phyloP scores from a whole-genome alignment of 2,329 filamentous ascomycete species.

The Colletotrichum sp. region DNA sequence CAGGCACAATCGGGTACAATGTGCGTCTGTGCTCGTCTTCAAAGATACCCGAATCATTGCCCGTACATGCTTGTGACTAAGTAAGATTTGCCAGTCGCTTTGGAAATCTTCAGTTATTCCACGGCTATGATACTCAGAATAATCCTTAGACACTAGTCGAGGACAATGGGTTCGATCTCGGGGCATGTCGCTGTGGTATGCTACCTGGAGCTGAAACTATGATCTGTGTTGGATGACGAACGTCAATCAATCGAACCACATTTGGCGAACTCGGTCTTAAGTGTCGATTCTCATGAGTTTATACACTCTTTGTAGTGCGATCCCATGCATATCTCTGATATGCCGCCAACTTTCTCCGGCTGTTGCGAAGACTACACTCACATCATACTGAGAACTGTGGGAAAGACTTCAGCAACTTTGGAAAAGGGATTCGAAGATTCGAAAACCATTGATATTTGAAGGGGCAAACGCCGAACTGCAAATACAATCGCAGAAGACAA shows the following conservation, averaged over 20 bases:
- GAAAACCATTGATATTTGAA: background rate
- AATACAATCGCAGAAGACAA: background rate
- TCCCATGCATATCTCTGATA: background rate
- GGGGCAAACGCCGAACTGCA: background rate
- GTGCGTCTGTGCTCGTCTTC: accelerated
- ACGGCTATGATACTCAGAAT: background rate
- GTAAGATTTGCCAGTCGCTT: background rate
- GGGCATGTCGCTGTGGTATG: background rate
- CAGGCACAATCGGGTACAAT: background rate
- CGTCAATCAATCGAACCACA: background rate
- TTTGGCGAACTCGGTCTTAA: background rate
- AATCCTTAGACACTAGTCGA: background rate
- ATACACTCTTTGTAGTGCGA: background rate
- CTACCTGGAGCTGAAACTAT: accelerated
- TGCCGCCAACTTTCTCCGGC: background rate
- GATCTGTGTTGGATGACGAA: background rate
- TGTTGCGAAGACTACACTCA: accelerated
- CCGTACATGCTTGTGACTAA: background rate
- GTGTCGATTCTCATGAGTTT: background rate
- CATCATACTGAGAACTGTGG: accelerated
- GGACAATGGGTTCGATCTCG: accelerated
- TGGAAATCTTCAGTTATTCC: background rate
- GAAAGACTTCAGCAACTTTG: background rate
- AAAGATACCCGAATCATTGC: background rate
- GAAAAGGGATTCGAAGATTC: background rate